Evolutionary conservation across 2,329 filamentous ascomycete species (phyloP).

Genomic region (Aulographum hederae): DNA sequence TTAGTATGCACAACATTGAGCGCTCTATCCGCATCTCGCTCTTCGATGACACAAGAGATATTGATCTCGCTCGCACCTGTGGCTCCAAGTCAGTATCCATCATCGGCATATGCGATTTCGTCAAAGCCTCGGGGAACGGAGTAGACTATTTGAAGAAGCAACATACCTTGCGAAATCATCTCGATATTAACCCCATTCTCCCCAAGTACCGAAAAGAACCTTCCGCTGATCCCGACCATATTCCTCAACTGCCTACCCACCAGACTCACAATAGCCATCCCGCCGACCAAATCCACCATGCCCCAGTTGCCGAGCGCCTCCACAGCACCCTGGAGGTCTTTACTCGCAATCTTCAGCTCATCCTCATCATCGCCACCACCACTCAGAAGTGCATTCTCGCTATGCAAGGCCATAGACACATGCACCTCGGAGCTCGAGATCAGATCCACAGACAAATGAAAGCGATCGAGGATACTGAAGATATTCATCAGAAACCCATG

Average conservation of each 20-base stretch:
- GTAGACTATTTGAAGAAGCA: background rate
- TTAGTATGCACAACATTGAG: slow-evolving; percentile 95
- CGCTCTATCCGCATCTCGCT: slow-evolving; percentile 73
- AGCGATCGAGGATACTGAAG: slow-evolving; percentile 75
- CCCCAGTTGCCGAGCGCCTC: slow-evolving; percentile 63
- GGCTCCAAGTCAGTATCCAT: slow-evolving; percentile 1
- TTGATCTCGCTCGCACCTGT: slow-evolving; percentile 95
- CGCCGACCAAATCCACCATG: slow-evolving; percentile 71
- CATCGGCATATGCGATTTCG: no score
- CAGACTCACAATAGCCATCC: slow-evolving; percentile 90
- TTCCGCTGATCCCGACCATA: slow-evolving; percentile 79
- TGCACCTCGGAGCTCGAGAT: slow-evolving; percentile 96
- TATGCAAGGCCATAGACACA: slow-evolving; percentile 91
- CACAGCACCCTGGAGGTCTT: slow-evolving; percentile 32
- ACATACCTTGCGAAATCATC: slow-evolving; percentile 93
- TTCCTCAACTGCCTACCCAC: slow-evolving; percentile 96
- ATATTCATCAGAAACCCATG: slow-evolving; percentile 93
- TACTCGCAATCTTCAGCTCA: slow-evolving; percentile 27
- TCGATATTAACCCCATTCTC: slow-evolving; percentile 93
- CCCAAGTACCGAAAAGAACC: slow-evolving; percentile 87
- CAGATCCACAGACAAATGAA: slow-evolving; percentile 80
- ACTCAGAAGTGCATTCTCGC: slow-evolving; percentile 40
- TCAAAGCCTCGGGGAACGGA: no score
- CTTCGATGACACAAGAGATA: slow-evolving; percentile 93
- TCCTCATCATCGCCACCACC: slow-evolving; percentile 22